Conservation (phyloP, 331 rosid genomes). For the Telfairia occidentalis region DNA sequence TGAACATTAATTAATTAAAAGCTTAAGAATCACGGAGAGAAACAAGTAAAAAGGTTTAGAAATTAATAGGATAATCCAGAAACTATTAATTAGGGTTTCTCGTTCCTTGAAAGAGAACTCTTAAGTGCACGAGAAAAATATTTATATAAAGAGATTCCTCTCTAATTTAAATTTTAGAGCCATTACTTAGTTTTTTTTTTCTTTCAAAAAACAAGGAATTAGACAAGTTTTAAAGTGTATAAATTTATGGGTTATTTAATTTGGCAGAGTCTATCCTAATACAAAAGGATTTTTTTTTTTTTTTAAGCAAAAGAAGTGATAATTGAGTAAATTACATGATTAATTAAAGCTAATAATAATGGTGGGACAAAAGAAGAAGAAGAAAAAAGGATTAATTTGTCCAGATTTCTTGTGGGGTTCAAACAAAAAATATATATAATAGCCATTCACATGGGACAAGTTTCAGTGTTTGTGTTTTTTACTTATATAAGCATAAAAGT, state of each 20-base stretch:
- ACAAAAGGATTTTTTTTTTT: not conserved
- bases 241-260: not conserved
- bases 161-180: not conserved
- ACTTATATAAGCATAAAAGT: not conserved
- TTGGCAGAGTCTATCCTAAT: not conserved
- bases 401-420: not conserved
- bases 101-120: not conserved
- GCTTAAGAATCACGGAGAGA: not conserved
- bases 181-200: not conserved
- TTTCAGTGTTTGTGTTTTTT: not conserved
- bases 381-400: not conserved
- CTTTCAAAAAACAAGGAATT: not conserved
- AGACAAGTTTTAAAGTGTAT: not conserved
- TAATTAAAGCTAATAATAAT: not conserved
- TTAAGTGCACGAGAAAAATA: not conserved
- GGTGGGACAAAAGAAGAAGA: not conserved
- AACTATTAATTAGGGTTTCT: not conserved
- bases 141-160: not conserved
- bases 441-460: conserved; percentile 5
- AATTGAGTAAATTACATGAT: not conserved
- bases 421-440: not conserved
- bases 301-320: not conserved
- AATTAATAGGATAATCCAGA: not conserved
- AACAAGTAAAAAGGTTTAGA: not conserved
- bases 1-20: not conserved